Evolutionary conservation across 257 asterid genomes (phyloP).

Genomic region (Plantago ovata): DNA sequence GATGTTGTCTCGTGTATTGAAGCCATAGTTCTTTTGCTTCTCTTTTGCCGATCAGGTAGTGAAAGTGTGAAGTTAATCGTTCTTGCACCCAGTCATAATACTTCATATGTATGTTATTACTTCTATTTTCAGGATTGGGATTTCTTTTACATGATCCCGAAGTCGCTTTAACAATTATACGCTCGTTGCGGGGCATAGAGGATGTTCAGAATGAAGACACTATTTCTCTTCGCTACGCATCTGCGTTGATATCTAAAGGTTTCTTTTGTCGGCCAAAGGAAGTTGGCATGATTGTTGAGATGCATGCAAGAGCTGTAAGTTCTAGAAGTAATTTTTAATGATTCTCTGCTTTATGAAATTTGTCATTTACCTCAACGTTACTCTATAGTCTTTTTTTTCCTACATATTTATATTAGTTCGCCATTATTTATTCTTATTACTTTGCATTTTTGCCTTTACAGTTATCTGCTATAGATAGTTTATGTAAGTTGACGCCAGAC

Average conservation of each 20-base stretch:
- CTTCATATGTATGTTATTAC: constrained; percentile 22
- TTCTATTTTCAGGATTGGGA: constrained; percentile 61
- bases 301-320: constrained; percentile 82
- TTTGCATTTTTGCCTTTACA: constrained; percentile 32
- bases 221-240: constrained; percentile 78
- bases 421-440: constrained; percentile 14
- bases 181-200: constrained; percentile 63
- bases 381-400: neutral
- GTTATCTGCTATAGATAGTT: constrained; percentile 71
- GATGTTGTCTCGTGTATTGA: constrained; percentile 67
- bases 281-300: constrained; percentile 71
- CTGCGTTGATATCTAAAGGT: constrained; percentile 72
- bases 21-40: constrained; percentile 69
- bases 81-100: constrained; percentile 15
- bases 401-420: neutral
- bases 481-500: constrained; percentile 58
- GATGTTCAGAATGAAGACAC: constrained; percentile 51
- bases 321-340: neutral
- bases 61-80: constrained; percentile 1
- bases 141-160: constrained; percentile 82
- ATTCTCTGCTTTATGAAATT: no score
- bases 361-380: no score
- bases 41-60: constrained; percentile 81
- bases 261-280: constrained; percentile 66
- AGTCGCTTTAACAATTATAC: constrained; percentile 55